Evolutionary conservation across 331 rosid genomes (phyloP).

Genomic region (Dryas integrifolia): DNA sequence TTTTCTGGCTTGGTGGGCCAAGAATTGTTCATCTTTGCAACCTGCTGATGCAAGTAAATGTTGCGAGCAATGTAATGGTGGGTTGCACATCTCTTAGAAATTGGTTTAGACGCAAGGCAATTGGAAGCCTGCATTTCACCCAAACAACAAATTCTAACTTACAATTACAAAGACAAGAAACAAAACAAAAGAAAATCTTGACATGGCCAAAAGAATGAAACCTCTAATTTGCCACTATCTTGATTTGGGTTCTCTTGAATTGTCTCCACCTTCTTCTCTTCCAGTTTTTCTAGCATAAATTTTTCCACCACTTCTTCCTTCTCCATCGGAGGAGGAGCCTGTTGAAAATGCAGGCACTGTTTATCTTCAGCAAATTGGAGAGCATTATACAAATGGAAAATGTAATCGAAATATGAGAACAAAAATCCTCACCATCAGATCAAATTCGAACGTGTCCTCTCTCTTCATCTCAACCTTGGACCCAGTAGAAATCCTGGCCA

Average conservation of each 20-base stretch:
- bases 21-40: slow-evolving; percentile 31
- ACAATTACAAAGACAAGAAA: not conserved
- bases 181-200: not conserved
- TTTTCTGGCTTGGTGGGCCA: slow-evolving; percentile 44
- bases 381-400: slow-evolving; percentile 24
- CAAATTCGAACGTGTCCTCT: slow-evolving; percentile 51
- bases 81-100: slow-evolving; percentile 55
- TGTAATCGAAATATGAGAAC: slow-evolving; percentile 19
- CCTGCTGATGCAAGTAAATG: slow-evolving; percentile 54
- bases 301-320: slow-evolving; percentile 31
- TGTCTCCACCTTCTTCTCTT: slow-evolving; percentile 30
- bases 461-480: slow-evolving; percentile 30
- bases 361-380: slow-evolving; percentile 29
- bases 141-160: slow-evolving; percentile 23
- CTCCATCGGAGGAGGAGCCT: slow-evolving; percentile 68
- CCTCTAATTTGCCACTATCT: slow-evolving; percentile 39
- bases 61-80: slow-evolving; percentile 66
- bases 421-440: slow-evolving; percentile 63
- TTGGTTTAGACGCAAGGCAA: slow-evolving; percentile 38
- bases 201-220: slow-evolving; percentile 23
- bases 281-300: slow-evolving; percentile 26
- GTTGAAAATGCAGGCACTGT: slow-evolving; percentile 16
- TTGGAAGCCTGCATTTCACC: slow-evolving; percentile 43
- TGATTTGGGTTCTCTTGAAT: slow-evolving; percentile 37
- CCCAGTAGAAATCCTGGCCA: slow-evolving; percentile 37